Base-by-base conservation (phyloP, 2,329 filamentous ascomycete species). In the Grosmannia huntii region DNA sequence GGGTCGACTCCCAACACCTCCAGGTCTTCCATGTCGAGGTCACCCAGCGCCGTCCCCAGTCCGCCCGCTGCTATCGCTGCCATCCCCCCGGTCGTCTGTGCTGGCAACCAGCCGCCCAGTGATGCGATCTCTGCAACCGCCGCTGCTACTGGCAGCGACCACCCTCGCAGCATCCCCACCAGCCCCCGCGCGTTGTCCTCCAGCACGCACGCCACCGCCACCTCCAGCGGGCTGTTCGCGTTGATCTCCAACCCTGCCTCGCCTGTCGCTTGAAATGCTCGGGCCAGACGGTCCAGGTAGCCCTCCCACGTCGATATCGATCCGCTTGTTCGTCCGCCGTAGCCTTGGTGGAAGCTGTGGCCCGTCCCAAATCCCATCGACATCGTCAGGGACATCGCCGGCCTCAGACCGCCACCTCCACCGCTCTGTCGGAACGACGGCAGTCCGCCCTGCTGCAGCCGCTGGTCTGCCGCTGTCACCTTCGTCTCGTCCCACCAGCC, bases 401-500 rank as follows among this genome's bases (percentile, higher is more conserved):
- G 23, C 25, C 14, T 1, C 11, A 14, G 27, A n/a, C 28, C 16
- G 19, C 27, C 28, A 5, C 27, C 50, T 16, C 19, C 5, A 41
- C 41, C 16, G 36, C 27, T 16, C 53, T 27, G n/a, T 25, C 23
- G 38, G 14, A 33, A 11, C 54, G 41, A 7, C 21, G 48, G 11
- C 21, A 16, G n/a, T 6, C 25, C 50, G 21, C 21, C 10, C n/a
- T 31, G 31, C 56, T 19, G 25, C 46, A 36, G 27, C 27, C 44
- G n/a, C 6, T 28, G 23, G 23, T 36, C 41, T 2, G 16, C 50
- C 38, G 50, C 56, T 23, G n/a, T 27, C 28, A n/a, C 55, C 56
- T 55, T 56, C 19, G 56, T 44, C 61, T 94, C 89, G 67, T 95
- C 86, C 90, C 91, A 96, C 92, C 92, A 97, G 6, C 87, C 85